These are phyloP conservation scores for Colletotrichum tanaceti DNA, from an alignment of 2,329 filamentous ascomycete species.

Conservation along the genomic window DNA sequence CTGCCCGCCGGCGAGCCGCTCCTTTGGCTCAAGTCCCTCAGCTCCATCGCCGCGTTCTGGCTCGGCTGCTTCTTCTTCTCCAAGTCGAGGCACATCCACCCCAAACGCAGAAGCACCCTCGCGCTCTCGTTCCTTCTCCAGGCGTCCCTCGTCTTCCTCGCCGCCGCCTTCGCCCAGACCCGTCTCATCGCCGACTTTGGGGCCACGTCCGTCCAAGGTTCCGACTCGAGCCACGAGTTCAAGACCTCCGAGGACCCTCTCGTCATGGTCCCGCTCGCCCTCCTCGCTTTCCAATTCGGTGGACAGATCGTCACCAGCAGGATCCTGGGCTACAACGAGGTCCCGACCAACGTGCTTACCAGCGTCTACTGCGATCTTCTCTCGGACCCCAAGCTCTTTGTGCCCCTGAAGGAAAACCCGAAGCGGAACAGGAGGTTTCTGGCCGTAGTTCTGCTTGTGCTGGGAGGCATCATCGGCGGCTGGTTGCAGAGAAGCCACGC, in stretches of 20 bases:
- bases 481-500: slow-evolving; percentile 59
- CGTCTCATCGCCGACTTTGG: slow-evolving; percentile 58
- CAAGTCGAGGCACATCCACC: slow-evolving; percentile 48
- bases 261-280: slow-evolving; percentile 57
- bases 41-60: slow-evolving; percentile 66
- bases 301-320: slow-evolving; percentile 65
- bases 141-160: slow-evolving; percentile 61
- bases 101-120: slow-evolving; percentile 57
- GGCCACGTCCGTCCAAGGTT: slow-evolving; percentile 42
- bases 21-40: slow-evolving; percentile 64
- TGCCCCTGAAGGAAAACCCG: slow-evolving; percentile 54
- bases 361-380: slow-evolving; percentile 65
- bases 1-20: slow-evolving; percentile 62
- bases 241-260: slow-evolving; percentile 51
- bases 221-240: slow-evolving; percentile 36
- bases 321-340: slow-evolving; percentile 62
- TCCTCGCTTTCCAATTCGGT: slow-evolving; percentile 65
- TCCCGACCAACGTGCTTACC: slow-evolving; percentile 67
- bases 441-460: slow-evolving; percentile 58
- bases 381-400: slow-evolving; percentile 61
- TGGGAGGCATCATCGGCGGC: slow-evolving; percentile 60
- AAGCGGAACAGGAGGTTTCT: slow-evolving; percentile 62
- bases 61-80: slow-evolving; percentile 63
- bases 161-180: slow-evolving; percentile 63
- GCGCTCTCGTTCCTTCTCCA: slow-evolving; percentile 64